phyloP scores from a whole-genome alignment of 768 basidiomycete species.

The Suillus clintonianus region DNA sequence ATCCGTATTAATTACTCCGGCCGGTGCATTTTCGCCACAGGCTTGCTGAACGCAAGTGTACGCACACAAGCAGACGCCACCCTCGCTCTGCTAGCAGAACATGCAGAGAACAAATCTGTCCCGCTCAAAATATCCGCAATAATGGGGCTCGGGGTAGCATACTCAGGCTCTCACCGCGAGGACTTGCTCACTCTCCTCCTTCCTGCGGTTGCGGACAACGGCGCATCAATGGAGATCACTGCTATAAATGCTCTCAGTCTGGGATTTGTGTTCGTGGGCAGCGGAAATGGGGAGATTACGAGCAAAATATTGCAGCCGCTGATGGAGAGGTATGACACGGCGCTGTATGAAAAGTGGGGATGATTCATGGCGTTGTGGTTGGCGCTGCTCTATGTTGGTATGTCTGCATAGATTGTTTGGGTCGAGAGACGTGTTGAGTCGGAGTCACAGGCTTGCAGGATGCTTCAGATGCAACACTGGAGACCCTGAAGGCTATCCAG shows the following conservation, averaged over 20 bases:
- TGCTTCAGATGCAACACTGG: constrained; percentile 89
- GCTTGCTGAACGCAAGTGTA: constrained; percentile 86
- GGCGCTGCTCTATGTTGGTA: constrained; percentile 89
- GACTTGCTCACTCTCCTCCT: constrained; percentile 80
- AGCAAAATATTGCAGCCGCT: constrained; percentile 87
- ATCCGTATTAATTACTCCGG: constrained; percentile 39
- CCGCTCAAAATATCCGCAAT: constrained; percentile 86
- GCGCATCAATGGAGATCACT: constrained; percentile 86
- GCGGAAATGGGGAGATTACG: constrained; percentile 91
- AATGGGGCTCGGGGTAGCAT: constrained; percentile 91
- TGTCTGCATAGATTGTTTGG: constrained; percentile 18
- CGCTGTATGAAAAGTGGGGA: constrained; percentile 91
- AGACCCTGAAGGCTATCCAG: constrained; percentile 90
- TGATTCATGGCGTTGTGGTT: constrained; percentile 88
- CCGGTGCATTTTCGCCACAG: constrained; percentile 95
- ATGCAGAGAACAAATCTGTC: constrained; percentile 84
- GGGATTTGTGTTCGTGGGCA: constrained; percentile 95
- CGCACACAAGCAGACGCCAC: constrained; percentile 93
- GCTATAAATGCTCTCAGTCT: constrained; percentile 84
- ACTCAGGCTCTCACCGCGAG: constrained; percentile 89
- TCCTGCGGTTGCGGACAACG: constrained; percentile 81
- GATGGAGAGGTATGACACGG: constrained; percentile 79
- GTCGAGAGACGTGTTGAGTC: constrained; percentile 10
- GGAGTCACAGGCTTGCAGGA: constrained; percentile 77
- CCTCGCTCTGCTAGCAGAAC: constrained; percentile 85